Evolutionary conservation across 108 stramenopile genomes (phyloP).

Genomic region (Skeletonema potamos): DNA sequence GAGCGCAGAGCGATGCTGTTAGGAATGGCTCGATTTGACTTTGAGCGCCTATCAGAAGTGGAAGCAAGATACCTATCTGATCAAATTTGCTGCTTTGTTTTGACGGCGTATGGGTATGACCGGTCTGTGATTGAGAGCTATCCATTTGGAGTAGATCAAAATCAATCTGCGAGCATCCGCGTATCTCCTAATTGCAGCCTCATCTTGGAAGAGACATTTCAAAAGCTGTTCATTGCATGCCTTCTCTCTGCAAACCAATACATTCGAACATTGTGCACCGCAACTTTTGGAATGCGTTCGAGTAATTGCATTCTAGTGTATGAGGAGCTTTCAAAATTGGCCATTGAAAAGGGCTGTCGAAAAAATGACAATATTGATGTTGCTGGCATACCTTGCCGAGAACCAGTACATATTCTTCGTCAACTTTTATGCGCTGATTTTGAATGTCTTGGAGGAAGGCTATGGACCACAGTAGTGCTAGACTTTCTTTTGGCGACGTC

Average conservation of each 20-base stretch:
- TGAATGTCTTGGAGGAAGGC: slow-evolving; percentile 65
- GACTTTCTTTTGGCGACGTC: slow-evolving; percentile 55
- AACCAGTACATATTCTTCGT: slow-evolving; percentile 44
- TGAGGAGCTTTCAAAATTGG: neutral
- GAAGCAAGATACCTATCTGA: slow-evolving; percentile 67
- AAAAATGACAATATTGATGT: slow-evolving; percentile 12
- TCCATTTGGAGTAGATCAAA: slow-evolving; percentile 17
- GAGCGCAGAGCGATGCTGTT: slow-evolving; percentile 63
- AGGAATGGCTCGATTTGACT: slow-evolving; percentile 68
- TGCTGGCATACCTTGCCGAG: slow-evolving; percentile 15
- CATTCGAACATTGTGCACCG: slow-evolving; percentile 27
- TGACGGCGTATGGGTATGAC: slow-evolving; percentile 26
- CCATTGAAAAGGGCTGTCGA: neutral
- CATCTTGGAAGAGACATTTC: slow-evolving; percentile 10
- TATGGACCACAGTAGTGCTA: slow-evolving; percentile 68
- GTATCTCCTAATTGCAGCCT: slow-evolving; percentile 3
- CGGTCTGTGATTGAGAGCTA: slow-evolving; percentile 14
- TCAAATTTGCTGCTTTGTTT: slow-evolving; percentile 59
- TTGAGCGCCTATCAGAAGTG: slow-evolving; percentile 57
- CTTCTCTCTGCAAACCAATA: slow-evolving; percentile 50
- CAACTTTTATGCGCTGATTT: slow-evolving; percentile 66
- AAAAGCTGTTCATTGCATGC: slow-evolving; percentile 47
- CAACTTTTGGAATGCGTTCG: slow-evolving; percentile 18
- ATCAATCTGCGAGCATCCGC: neutral
- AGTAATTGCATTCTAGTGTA: slow-evolving; percentile 9